Conservation (phyloP, 2,329 filamentous ascomycete genomes). For the Sporothrix mexicana region DNA sequence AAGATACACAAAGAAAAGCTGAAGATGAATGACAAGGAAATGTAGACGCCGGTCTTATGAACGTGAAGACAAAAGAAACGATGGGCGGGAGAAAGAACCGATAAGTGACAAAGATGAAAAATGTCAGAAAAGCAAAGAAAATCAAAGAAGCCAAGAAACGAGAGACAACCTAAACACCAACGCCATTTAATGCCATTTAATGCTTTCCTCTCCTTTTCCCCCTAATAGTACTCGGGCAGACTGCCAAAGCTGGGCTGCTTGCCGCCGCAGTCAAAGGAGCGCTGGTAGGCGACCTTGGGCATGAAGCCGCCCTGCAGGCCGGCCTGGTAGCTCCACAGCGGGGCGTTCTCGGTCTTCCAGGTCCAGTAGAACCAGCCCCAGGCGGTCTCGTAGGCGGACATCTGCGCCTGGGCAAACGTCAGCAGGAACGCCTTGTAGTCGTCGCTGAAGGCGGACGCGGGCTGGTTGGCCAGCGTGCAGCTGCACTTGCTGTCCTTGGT, state of each 20-base stretch:
- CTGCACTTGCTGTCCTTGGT: slow-evolving; percentile 68
- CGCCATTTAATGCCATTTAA: no score
- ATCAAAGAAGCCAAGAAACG: no score
- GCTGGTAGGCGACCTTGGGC: slow-evolving; percentile 73
- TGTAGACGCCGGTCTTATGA: not conserved
- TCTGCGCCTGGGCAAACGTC: slow-evolving; percentile 94
- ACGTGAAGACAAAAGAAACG: not conserved
- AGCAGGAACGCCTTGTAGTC: slow-evolving; percentile 84
- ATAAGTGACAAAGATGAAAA: no score
- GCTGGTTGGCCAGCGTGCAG: slow-evolving; percentile 77
- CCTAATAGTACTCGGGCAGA: slow-evolving; percentile 59
- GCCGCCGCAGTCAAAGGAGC: slow-evolving; percentile 70
- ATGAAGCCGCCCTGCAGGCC: slow-evolving; percentile 79
- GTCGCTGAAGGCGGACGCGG: slow-evolving; percentile 68
- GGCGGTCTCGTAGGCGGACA: slow-evolving; percentile 88
- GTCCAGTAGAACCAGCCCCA: slow-evolving; percentile 99
- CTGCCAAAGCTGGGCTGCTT: slow-evolving; percentile 60
- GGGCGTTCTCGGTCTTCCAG: slow-evolving; percentile 74
- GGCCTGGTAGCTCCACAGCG: slow-evolving; percentile 89
- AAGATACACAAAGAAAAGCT: no score
- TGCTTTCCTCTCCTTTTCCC: not conserved
- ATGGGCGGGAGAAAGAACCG: not conserved
- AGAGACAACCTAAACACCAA: no score
- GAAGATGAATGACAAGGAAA: not conserved
- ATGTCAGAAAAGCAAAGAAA: not conserved